A percentile compares a stretch with the other conserved stretches of the same genome.
These are phyloP conservation scores for Pythium grandisporangium DNA, from an alignment of 352 stramenopile genomes.

Conservation along the genomic window DNA sequence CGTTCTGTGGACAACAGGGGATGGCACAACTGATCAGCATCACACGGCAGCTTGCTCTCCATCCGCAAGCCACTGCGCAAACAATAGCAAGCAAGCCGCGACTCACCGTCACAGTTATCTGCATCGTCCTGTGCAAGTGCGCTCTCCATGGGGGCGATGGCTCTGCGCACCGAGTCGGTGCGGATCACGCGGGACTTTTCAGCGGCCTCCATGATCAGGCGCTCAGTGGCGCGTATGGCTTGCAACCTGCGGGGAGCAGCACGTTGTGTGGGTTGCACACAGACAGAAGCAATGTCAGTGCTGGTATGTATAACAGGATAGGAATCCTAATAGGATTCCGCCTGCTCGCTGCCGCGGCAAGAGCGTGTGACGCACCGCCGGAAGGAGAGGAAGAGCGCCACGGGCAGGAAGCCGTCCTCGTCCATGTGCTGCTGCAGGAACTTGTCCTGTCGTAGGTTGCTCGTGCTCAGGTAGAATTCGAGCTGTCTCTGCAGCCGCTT, in stretches of 20 bases:
- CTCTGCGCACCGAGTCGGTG: constrained; percentile 22
- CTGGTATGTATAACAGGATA: constrained; percentile 3
- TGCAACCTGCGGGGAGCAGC: too few species aligned
- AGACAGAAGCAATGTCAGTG: too few species aligned
- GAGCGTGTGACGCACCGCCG: constrained; percentile 48
- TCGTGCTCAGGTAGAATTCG: constrained; percentile 74
- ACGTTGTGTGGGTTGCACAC: too few species aligned
- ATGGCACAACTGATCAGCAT: too few species aligned
- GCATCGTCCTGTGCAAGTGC: constrained; percentile 19
- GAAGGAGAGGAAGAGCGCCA: constrained; percentile 55
- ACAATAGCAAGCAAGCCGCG: too few species aligned
- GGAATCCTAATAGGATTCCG: neutral
- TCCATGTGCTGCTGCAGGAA: constrained; percentile 74
- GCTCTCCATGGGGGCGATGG: constrained; percentile 34
- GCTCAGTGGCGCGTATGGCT: constrained; percentile 37
- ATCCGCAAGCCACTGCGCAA: too few species aligned
- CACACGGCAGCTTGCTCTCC: too few species aligned
- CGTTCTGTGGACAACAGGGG: too few species aligned
- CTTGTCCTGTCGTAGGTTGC: constrained; percentile 74
- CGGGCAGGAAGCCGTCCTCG: constrained; percentile 40
- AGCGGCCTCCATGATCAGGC: constrained; percentile 45
- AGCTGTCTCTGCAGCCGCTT: constrained; percentile 73
- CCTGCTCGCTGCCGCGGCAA: neutral
- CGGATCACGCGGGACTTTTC: constrained; percentile 41
- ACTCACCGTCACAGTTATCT: constrained; percentile 2